These are phyloP conservation scores for Mycena venus DNA, from an alignment of 768 basidiomycete species.

Conservation along the genomic window DNA sequence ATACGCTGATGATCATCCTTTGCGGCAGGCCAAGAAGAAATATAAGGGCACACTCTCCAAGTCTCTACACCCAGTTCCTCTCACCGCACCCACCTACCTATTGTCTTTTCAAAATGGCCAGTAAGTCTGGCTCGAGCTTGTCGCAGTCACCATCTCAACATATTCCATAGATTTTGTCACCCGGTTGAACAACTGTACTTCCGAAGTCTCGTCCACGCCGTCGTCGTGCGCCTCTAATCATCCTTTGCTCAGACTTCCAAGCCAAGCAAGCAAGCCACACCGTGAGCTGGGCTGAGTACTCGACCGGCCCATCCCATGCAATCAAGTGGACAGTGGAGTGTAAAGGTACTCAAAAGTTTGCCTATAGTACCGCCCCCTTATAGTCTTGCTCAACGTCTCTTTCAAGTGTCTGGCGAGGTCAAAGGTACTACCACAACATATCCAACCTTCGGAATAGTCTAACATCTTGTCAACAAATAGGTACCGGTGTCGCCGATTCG, in stretches of 20 bases:
- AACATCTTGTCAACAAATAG: conserved; percentile 53
- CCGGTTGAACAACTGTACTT: conserved; percentile 38
- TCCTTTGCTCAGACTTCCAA: conserved; percentile 53
- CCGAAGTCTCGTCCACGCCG: neutral
- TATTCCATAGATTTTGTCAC: conserved; percentile 44
- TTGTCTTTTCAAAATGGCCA: conserved; percentile 20
- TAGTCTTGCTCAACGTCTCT: neutral
- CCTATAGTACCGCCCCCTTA: neutral
- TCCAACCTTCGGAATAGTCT: neutral
- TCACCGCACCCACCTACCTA: neutral
- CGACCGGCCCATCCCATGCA: conserved; percentile 56
- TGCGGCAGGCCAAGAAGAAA: conserved; percentile 10
- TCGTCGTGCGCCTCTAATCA: neutral
- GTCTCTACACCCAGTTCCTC: neutral
- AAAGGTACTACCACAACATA: conserved; percentile 9
- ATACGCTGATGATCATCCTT: conserved; percentile 10
- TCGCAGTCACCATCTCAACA: neutral
- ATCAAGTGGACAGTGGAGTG: conserved; percentile 67
- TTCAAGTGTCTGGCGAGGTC: conserved; percentile 25
- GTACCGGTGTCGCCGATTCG: conserved; percentile 57
- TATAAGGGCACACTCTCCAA: conserved; percentile 1
- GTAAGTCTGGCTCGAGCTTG: neutral
- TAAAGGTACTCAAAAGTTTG: conserved; percentile 58
- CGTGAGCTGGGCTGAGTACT: conserved; percentile 57
- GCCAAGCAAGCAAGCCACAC: conserved; percentile 40